Base-by-base conservation (phyloP, 768 basidiomycete genomes). In the Leccinum arenicola region DNA sequence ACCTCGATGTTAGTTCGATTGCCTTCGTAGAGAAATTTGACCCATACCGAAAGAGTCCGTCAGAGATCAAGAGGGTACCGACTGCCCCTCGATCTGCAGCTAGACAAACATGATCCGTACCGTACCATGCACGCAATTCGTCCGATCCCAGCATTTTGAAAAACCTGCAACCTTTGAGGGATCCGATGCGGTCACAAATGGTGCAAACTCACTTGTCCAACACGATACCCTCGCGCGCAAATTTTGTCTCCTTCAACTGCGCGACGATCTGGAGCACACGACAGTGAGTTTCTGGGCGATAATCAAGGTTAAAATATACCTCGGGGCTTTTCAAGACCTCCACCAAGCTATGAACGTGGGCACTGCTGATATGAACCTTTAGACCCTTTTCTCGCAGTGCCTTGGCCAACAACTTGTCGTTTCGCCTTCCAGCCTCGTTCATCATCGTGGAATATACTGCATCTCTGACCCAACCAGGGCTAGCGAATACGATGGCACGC, bases 111-210 rank as follows among this genome's bases (percentile, higher is more conserved):
- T 99, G 97, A 52, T 92, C 88, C 12, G 95, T 93, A 2, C 96
- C 97, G 73, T 99, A 99, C 97, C 97, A 99, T 5, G 97, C 97
- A 56, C 97, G 83, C 78, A 95, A 87, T 72, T 98, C 95, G 66
- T 99, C 95, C 1, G 82, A 82, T 0, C 89, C 93, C 29, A 98
- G 83, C 94, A 95, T 98, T 74, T 98, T 99, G 78, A 95, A 95
- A 77, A 99, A 99, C 64, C 95, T 98, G 64, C 3, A 33, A 31
- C 1, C 5, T 14, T 50, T 57, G 29, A 56, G 48, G 31, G 35
- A 65, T 35, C 25, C 19, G 1, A 14, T 4, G 6, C 11, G 53
- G 55, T 33, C 17, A 8, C 49, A 35, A 23, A 54, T 31, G 4
- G 23, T 7, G 35, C 19, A 38, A 25, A 57, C 70, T 50, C 62